Evolutionary conservation across 2,329 filamentous ascomycete genomes (phyloP).

Genomic region (Herpotrichia juniperi): DNA sequence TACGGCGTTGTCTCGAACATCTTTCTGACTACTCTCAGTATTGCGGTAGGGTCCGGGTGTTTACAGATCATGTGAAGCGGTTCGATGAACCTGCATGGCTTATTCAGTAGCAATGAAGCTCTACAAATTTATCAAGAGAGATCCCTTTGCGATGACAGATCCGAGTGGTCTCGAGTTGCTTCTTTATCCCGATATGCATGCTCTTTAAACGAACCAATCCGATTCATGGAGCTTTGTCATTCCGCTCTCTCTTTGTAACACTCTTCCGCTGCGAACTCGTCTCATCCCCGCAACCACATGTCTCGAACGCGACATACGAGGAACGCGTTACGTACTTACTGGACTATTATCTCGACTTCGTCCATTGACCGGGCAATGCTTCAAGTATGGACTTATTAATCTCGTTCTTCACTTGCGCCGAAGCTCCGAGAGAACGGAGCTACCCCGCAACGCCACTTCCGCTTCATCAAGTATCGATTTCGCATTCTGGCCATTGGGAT

Average conservation of each 20-base stretch:
- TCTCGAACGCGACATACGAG: too few relatives aligned
- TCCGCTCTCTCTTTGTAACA: not conserved
- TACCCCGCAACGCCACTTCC: conserved; percentile 4
- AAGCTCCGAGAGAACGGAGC: conserved; percentile 3
- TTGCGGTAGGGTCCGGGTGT: not conserved
- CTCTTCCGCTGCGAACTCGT: not conserved
- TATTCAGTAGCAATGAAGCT: not conserved
- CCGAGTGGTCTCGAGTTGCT: not conserved
- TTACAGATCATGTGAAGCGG: not conserved
- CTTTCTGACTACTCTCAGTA: not conserved
- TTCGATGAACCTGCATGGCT: not conserved
- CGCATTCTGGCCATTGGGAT: not conserved
- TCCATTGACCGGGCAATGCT: not conserved
- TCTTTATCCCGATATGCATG: not conserved
- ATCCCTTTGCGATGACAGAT: not conserved
- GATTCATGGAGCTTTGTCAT: conserved; percentile 2
- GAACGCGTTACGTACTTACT: not conserved
- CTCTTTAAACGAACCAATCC: not conserved
- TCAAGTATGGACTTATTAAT: not conserved
- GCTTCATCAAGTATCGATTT: not conserved
- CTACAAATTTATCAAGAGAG: not conserved
- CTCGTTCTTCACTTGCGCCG: conserved; percentile 1
- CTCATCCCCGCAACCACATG: not conserved
- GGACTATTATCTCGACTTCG: not conserved
- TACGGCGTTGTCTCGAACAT: not conserved